Evolutionary conservation across 2,329 filamentous ascomycete genomes (phyloP).

Genomic region (Botrytis tulipae): DNA sequence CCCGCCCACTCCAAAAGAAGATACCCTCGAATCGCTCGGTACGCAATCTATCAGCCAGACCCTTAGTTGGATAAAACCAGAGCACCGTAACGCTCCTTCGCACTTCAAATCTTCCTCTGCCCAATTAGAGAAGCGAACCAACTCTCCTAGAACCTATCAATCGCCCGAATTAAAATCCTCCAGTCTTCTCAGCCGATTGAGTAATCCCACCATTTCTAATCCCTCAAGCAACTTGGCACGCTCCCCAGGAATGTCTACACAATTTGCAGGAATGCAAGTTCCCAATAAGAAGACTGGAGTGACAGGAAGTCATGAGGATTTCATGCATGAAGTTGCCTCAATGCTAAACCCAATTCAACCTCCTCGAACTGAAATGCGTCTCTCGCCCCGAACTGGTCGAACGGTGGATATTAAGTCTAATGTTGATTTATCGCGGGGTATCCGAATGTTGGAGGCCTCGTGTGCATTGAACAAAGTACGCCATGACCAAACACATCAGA

Average conservation of each 20-base stretch:
- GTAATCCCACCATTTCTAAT: background rate
- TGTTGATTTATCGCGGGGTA: constrained; percentile 33
- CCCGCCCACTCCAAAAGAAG: constrained; percentile 18
- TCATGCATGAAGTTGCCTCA: background rate
- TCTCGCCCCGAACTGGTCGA: constrained; percentile 35
- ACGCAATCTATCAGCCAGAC: constrained; percentile 2
- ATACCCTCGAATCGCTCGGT: constrained; percentile 11
- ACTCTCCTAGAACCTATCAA: background rate
- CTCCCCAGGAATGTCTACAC: background rate
- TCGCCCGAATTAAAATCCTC: background rate
- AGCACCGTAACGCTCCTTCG: background rate
- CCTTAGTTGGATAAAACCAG: background rate
- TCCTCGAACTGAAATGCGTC: constrained; percentile 24
- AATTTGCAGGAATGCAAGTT: background rate
- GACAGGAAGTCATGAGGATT: background rate
- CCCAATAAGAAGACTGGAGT: background rate
- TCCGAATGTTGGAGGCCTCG: constrained; percentile 42
- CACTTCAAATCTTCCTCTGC: background rate
- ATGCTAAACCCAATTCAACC: background rate
- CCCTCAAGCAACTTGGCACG: background rate
- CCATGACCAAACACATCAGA: constrained; percentile 56
- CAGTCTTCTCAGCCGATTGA: background rate
- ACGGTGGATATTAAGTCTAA: constrained; percentile 25
- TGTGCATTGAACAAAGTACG: constrained; percentile 57
- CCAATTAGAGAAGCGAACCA: background rate